Conservation (phyloP, 768 basidiomycete genomes). For the Artomyces pyxidatus region DNA sequence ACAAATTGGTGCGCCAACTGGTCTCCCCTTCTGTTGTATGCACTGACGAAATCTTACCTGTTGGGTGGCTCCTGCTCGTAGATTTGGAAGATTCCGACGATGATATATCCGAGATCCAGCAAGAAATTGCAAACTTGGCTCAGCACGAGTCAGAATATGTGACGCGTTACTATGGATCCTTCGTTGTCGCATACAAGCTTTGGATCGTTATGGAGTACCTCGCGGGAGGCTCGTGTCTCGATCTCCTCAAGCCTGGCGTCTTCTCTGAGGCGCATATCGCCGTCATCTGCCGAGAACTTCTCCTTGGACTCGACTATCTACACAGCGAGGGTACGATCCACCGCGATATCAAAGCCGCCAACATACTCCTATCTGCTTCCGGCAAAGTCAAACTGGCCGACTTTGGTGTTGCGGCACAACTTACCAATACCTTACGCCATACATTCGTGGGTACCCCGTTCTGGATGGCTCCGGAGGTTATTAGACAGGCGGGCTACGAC, state of each 20-base stretch:
- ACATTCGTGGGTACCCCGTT: constrained; percentile 97
- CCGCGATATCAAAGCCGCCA: constrained; percentile 98
- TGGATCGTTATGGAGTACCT: constrained; percentile 99
- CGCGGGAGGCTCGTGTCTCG: constrained; percentile 96
- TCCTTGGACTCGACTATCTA: constrained; percentile 92
- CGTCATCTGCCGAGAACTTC: constrained; percentile 86
- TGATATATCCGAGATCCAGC: constrained; percentile 97
- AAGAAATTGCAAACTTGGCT: constrained; percentile 94
- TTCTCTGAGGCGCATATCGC: constrained; percentile 95
- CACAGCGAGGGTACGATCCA: constrained; percentile 95
- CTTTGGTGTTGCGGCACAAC: constrained; percentile 96
- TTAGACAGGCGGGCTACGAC: constrained; percentile 94
- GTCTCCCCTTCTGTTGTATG: background rate
- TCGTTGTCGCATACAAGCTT: constrained; percentile 92
- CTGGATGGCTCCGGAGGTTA: constrained; percentile 99
- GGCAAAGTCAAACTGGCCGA: constrained; percentile 97
- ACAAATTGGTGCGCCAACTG: constrained; percentile 71
- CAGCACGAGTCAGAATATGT: constrained; percentile 96
- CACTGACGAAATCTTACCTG: background rate
- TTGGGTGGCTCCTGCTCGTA: constrained; percentile 21
- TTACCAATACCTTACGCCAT: constrained; percentile 88
- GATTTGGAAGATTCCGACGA: constrained; percentile 98
- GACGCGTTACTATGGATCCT: constrained; percentile 93
- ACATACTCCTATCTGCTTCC: constrained; percentile 80
- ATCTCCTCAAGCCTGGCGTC: constrained; percentile 84